phyloP scores from a whole-genome alignment of 192 early-diverging fungal species.

The Chytriomyces hyalinus region DNA sequence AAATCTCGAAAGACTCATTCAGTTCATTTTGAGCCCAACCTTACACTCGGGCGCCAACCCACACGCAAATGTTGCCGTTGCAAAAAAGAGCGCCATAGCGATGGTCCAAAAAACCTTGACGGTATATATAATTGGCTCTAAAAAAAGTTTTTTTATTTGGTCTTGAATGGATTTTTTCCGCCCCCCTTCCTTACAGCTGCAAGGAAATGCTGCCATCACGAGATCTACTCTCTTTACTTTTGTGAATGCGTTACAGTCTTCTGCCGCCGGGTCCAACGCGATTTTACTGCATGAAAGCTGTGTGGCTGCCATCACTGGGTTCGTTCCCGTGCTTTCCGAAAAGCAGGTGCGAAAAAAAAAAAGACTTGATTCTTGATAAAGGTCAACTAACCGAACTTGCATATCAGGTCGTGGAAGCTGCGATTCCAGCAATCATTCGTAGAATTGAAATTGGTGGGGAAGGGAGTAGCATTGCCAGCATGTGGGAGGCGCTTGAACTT shows the following conservation, averaged over 20 bases:
- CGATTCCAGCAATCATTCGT: conserved; percentile 47
- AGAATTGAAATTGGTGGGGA: conserved; percentile 31
- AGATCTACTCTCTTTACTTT: conserved; percentile 33
- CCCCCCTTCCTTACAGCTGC: not conserved
- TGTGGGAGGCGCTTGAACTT: conserved; percentile 54
- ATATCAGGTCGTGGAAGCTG: conserved; percentile 42
- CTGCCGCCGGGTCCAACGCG: not conserved
- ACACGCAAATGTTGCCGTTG: conserved; percentile 20
- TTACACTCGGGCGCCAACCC: conserved; percentile 6
- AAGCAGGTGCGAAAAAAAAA: conserved; percentile 19
- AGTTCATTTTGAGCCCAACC: conserved; percentile 11
- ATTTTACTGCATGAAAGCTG: conserved; percentile 20
- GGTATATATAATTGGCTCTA: not conserved
- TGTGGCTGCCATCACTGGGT: conserved; percentile 28
- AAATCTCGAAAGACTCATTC: not conserved
- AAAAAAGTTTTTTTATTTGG: not conserved
- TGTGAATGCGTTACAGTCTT: conserved; percentile 17
- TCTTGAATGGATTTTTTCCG: not conserved
- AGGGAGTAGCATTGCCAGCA: conserved; percentile 16
- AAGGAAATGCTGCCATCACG: not conserved
- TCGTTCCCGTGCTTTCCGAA: conserved; percentile 35
- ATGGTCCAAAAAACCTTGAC: conserved; percentile 14
- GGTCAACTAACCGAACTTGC: not conserved
- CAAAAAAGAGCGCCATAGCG: conserved; percentile 14
- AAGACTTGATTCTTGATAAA: not conserved